These are phyloP conservation scores for Tolypocladium album DNA, from an alignment of 2,329 filamentous ascomycete genomes.

Conservation along the genomic window DNA sequence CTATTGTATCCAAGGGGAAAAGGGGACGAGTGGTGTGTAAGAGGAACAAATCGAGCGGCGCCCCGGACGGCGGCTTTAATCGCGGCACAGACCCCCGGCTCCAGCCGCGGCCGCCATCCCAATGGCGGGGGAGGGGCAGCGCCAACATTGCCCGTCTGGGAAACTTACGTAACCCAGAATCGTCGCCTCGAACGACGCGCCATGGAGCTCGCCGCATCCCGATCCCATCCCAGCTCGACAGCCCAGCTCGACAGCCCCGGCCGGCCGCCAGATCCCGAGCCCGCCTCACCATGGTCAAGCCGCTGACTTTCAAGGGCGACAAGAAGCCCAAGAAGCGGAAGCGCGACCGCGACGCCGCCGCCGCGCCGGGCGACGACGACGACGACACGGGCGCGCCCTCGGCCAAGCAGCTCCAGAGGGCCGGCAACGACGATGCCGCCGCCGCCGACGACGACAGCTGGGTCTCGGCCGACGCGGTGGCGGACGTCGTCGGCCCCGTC, in stretches of 20 bases:
- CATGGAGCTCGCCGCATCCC: slow-evolving; percentile 24
- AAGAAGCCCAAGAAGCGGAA: slow-evolving; percentile 92
- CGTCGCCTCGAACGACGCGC: neutral
- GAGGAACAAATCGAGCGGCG: neutral
- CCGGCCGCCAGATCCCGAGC: neutral
- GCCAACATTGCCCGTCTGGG: neutral
- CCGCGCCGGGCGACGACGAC: slow-evolving; percentile 26
- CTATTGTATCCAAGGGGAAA: neutral
- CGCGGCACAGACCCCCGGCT: neutral
- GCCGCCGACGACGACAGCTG: slow-evolving; percentile 68
- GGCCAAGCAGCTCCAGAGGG: slow-evolving; percentile 10
- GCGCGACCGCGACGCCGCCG: slow-evolving; percentile 39
- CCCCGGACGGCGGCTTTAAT: neutral
- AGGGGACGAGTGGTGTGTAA: neutral
- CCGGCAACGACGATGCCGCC: slow-evolving; percentile 19
- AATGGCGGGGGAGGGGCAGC: slow-evolving; percentile 2
- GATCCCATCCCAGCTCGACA: slow-evolving; percentile 1
- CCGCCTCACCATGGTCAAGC: slow-evolving; percentile 61
- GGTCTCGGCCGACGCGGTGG: slow-evolving; percentile 69
- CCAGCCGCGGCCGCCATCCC: neutral
- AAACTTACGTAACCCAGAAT: slow-evolving; percentile 13
- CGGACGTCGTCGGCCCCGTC: slow-evolving; percentile 72
- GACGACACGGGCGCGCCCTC: slow-evolving; percentile 25
- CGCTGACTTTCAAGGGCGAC: slow-evolving; percentile 92
- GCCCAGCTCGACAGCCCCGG: neutral